Evolutionary conservation across 306 rosid species (phyloP).

Genomic region (Crataegus laevigata): DNA sequence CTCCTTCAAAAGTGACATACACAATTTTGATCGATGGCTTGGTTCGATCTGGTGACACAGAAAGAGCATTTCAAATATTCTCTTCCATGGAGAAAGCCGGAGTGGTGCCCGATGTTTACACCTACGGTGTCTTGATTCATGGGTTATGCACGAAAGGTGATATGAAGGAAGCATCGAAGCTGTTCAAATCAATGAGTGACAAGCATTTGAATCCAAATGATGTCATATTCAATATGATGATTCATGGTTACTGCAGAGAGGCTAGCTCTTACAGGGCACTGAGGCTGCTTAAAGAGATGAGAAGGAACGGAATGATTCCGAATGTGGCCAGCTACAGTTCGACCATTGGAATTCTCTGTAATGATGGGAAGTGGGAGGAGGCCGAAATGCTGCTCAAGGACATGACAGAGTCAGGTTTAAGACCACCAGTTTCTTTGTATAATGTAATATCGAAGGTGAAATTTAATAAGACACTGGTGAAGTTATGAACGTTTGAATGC

Average conservation of each 20-base stretch:
- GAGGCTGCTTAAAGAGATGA: slow-evolving; percentile 65
- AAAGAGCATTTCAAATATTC: slow-evolving; percentile 46
- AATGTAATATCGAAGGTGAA: slow-evolving; percentile 30
- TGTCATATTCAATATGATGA: slow-evolving; percentile 57
- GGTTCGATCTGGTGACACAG: slow-evolving; percentile 36
- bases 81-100: slow-evolving; percentile 66
- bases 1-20: slow-evolving; percentile 68
- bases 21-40: slow-evolving; percentile 54
- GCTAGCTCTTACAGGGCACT: slow-evolving; percentile 68
- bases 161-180: slow-evolving; percentile 62
- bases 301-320: slow-evolving; percentile 47
- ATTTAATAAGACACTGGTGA: slow-evolving; percentile 1
- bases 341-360: slow-evolving; percentile 51
- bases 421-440: slow-evolving; percentile 43
- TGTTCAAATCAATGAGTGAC: slow-evolving; percentile 46
- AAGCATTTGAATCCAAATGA: slow-evolving; percentile 44
- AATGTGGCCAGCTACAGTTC: slow-evolving; percentile 52
- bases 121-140: slow-evolving; percentile 56
- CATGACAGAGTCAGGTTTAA: slow-evolving; percentile 42
- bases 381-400: slow-evolving; percentile 44
- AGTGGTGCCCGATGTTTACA: slow-evolving; percentile 48
- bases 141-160: slow-evolving; percentile 55
- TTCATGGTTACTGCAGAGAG: slow-evolving; percentile 74
- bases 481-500: not conserved
- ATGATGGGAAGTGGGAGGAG: slow-evolving; percentile 52